Percentiles rank a stretch among this genome's conserved stretches.
Evolutionary conservation across 2,329 filamentous ascomycete genomes (phyloP).

Genomic region (Diaporthe capsici): DNA sequence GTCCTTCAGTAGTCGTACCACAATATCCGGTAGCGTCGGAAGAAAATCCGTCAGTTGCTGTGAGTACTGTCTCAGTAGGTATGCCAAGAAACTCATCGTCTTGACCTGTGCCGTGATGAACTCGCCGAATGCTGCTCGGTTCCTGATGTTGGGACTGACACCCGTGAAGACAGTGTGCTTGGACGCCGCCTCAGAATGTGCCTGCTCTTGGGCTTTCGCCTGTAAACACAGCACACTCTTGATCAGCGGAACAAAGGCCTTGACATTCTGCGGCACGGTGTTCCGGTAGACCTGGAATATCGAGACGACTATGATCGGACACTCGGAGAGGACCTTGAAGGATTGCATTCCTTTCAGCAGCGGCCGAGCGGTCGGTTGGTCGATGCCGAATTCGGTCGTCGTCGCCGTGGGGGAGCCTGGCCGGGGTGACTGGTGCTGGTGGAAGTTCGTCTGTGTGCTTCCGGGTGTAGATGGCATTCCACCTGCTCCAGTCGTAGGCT

Average conservation of each 20-base stretch:
- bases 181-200: slow-evolving; percentile 86
- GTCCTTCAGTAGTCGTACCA: slow-evolving; percentile 91
- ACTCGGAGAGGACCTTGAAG: slow-evolving; percentile 98
- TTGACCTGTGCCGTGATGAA: slow-evolving; percentile 99
- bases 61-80: slow-evolving; percentile 89
- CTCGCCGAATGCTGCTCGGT: slow-evolving; percentile 93
- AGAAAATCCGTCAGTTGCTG: slow-evolving; percentile 91
- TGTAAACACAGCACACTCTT: slow-evolving; percentile 91
- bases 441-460: slow-evolving; percentile 78
- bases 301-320: slow-evolving; percentile 98
- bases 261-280: slow-evolving; percentile 87
- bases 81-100: slow-evolving; percentile 98
- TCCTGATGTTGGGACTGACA: slow-evolving; percentile 93
- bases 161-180: slow-evolving; percentile 90
- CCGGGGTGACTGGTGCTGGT: slow-evolving; percentile 76
- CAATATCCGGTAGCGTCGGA: slow-evolving; percentile 85
- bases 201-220: slow-evolving; percentile 92
- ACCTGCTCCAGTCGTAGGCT: slow-evolving; percentile 67
- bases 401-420: slow-evolving; percentile 91
- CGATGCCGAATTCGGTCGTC: slow-evolving; percentile 83
- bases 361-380: slow-evolving; percentile 84
- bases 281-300: slow-evolving; percentile 94
- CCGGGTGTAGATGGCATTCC: slow-evolving; percentile 77
- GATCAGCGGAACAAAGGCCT: slow-evolving; percentile 92
- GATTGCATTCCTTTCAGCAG: slow-evolving; percentile 96